Percentiles rank a stretch among this genome's conserved stretches.
Evolutionary conservation across 441 rosid species (phyloP).

Genomic region (Sinapis alba): DNA sequence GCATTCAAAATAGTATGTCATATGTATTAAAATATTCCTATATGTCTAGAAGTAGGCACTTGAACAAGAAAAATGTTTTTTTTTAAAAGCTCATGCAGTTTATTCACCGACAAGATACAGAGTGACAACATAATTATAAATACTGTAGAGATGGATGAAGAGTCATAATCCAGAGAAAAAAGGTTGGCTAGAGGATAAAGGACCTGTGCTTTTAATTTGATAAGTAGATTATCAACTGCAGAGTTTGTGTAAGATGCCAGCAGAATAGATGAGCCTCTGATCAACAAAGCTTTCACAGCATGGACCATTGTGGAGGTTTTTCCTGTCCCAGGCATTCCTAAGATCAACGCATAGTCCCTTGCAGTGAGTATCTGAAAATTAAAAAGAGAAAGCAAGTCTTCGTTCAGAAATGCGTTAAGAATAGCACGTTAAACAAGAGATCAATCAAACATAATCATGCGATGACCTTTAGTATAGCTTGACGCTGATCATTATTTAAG

Average conservation of each 20-base stretch:
- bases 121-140: neutral
- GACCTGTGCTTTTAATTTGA: constrained; percentile 98
- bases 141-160: constrained; percentile 1
- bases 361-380: constrained; percentile 87
- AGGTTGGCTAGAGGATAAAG: constrained; percentile 27
- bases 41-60: constrained; percentile 1
- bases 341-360: constrained; percentile 89
- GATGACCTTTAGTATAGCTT: constrained; percentile 91
- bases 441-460: constrained; percentile 17
- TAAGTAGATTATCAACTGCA: constrained; percentile 94
- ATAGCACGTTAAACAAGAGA: constrained; percentile 17
- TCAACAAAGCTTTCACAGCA: constrained; percentile 94
- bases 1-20: constrained; percentile 18
- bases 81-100: neutral
- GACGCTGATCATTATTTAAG: constrained; percentile 95
- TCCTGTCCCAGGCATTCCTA: constrained; percentile 99
- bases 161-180: constrained; percentile 1
- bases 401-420: constrained; percentile 10
- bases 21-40: neutral
- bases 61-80: neutral
- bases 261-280: constrained; percentile 93
- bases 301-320: constrained; percentile 97
- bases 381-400: constrained; percentile 24
- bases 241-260: constrained; percentile 99
- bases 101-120: neutral